These are phyloP conservation scores for Yarrowia alimentaria DNA, from an alignment of 805 yeast species.

Conservation along the genomic window DNA sequence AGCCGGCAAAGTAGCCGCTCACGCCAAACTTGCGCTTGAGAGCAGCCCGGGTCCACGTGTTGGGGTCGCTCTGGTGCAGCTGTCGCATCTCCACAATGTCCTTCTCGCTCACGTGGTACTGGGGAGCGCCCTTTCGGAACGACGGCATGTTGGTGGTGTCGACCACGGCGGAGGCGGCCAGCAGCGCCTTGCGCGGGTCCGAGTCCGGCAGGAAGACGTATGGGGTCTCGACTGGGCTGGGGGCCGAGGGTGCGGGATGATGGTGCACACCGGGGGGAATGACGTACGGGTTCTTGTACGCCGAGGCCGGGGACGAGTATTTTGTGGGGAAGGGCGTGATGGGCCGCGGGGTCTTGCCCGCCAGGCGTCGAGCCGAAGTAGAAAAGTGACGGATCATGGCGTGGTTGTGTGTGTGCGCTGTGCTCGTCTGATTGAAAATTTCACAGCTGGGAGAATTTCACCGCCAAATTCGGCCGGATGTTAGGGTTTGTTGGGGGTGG, in stretches of 20 bases:
- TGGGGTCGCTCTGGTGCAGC: constrained; percentile 59
- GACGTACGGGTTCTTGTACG: constrained; percentile 59
- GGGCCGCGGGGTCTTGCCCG: constrained; percentile 23
- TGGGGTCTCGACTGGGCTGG: constrained; percentile 60
- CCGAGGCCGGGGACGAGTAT: constrained; percentile 62
- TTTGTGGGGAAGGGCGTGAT: constrained; percentile 49
- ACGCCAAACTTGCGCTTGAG: constrained; percentile 61
- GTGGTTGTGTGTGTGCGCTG: not conserved
- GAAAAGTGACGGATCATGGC: constrained; percentile 20
- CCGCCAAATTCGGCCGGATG: no score
- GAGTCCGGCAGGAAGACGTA: constrained; percentile 60
- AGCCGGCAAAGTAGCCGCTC: constrained; percentile 51
- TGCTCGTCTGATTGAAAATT: no score
- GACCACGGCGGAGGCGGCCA: constrained; percentile 9
- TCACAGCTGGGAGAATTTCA: no score
- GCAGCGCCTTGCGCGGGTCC: constrained; percentile 51
- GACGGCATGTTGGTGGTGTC: constrained; percentile 41
- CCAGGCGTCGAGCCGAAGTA: constrained; percentile 16
- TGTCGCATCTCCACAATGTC: constrained; percentile 56
- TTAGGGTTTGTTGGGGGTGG: no score
- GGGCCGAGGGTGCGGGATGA: constrained; percentile 65
- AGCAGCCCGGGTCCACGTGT: constrained; percentile 58
- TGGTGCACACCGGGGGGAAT: constrained; percentile 59
- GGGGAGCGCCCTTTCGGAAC: constrained; percentile 42
- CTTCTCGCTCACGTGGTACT: constrained; percentile 56